Evolutionary conservation across 345 rosid species (phyloP).

Genomic region (Gossypioides kirkii): DNA sequence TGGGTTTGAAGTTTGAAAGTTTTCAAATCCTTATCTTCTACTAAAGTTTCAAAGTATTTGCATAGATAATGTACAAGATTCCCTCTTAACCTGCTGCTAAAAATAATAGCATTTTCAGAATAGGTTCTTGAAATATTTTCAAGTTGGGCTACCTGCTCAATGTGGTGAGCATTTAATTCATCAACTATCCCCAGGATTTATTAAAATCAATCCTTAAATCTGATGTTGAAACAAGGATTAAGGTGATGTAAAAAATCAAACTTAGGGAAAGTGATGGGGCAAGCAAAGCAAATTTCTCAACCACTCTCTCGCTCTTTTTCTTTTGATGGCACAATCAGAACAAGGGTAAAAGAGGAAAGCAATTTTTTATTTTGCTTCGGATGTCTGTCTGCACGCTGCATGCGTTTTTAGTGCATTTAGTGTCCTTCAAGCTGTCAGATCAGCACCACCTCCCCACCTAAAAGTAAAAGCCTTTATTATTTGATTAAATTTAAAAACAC

Average conservation of each 20-base stretch:
- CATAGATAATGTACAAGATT: neutral
- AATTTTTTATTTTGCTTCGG: neutral
- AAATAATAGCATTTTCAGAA: neutral
- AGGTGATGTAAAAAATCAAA: neutral
- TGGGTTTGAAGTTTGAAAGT: neutral
- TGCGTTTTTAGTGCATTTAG: neutral
- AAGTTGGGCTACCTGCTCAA: neutral
- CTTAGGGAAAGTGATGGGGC: neutral
- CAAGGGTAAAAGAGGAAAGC: neutral
- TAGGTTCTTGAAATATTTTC: no score
- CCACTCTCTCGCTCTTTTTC: neutral
- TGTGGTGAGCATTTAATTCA: neutral
- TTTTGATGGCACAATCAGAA: neutral
- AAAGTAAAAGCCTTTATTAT: neutral
- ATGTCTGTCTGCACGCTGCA: neutral
- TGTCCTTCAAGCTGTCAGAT: neutral
- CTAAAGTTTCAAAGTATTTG: neutral
- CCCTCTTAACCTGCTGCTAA: neutral
- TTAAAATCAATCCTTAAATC: neutral
- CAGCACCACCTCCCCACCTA: no score
- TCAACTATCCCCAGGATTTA: neutral
- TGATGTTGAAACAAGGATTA: neutral
- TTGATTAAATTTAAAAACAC: neutral
- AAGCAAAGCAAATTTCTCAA: neutral
- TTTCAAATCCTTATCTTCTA: constrained; percentile 8